These are phyloP conservation scores for Coniochaeta sp. DNA, from an alignment of 2,329 filamentous ascomycete genomes.

Conservation along the genomic window DNA sequence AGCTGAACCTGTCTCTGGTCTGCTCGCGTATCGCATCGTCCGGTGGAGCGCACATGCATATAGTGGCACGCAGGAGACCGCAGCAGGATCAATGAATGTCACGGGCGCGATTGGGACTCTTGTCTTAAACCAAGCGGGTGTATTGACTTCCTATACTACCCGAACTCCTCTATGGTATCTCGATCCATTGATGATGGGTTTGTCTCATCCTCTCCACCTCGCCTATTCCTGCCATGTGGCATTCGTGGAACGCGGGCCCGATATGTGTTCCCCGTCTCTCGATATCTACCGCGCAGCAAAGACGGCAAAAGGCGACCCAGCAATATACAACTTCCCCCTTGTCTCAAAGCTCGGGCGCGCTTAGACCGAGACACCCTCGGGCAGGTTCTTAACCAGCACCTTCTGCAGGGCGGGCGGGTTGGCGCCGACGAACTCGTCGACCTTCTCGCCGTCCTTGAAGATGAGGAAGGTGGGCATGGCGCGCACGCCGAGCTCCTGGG, in stretches of 20 bases:
- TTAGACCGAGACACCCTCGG: neutral
- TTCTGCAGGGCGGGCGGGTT: constrained; percentile 62
- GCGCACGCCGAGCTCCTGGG: constrained; percentile 70
- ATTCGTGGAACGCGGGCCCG: neutral
- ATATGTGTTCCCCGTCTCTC: too few species aligned
- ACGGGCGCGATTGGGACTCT: neutral
- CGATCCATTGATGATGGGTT: neutral
- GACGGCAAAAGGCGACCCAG: neutral
- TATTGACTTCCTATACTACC: neutral
- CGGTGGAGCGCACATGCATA: neutral
- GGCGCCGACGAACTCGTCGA: constrained; percentile 70
- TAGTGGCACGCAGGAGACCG: neutral
- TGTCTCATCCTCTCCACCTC: neutral
- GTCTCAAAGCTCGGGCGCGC: neutral
- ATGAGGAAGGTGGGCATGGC: constrained; percentile 91
- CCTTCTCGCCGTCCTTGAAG: constrained; percentile 73
- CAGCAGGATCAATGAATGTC: neutral
- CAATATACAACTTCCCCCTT: neutral
- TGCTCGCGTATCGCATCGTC: neutral
- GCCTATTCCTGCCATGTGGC: neutral
- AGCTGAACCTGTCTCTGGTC: neutral
- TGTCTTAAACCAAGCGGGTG: neutral
- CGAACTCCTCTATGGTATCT: neutral
- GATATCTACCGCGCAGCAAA: neutral
- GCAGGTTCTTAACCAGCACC: constrained; percentile 22